Base-by-base conservation (phyloP, 352 stramenopile genomes). In the Pythium grandisporangium region DNA sequence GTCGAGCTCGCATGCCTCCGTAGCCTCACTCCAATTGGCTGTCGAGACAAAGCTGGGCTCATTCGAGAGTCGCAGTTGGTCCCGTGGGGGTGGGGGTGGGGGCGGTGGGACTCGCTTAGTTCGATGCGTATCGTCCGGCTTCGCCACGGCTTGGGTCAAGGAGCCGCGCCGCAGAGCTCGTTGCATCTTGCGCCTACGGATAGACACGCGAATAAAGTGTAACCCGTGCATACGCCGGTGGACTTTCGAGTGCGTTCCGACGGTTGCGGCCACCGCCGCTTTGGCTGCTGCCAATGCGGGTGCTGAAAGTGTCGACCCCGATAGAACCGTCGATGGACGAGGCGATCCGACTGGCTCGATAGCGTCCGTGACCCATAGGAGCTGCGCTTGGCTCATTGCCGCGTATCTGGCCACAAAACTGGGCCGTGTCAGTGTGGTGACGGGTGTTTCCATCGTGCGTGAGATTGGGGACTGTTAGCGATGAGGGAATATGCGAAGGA, bases 331-430 rank as follows among this genome's bases (percentile, higher is more conserved):
- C n/a, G 34, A 50, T 14, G 13, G 20, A 6, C 36, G 45, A 40
- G 36, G 21, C 3, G 45, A 45, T 29, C 38, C 37, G 14, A 45
- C 45, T 37, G 45, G 36, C 45, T 51, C 45, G 21, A 51, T 51
- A 12, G 45, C 45, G 27, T 45, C 17, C 22, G 39, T 29, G 16
- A 37, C 39, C 39, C 39, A 45, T n/a, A n/a, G n/a, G n/a, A n/a
- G n/a, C n/a, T n/a, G n/a, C n/a, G n/a, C n/a, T n/a, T n/a, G n/a
- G n/a, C n/a, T n/a, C n/a, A n/a, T n/a, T n/a, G n/a, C n/a, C n/a
- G n/a, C n/a, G n/a, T n/a, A n/a, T n/a, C n/a, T n/a, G n/a, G n/a
- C n/a, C n/a, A n/a, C n/a, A n/a, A n/a, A n/a, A n/a, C n/a, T n/a
- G n/a, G n/a, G n/a, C n/a, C n/a, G n/a, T n/a, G n/a, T n/a, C n/a